Evolutionary conservation across 2,329 filamentous ascomycete species (phyloP), one percentile per base, ranked within the genome.

Genomic region (Penicillium corylophilum): DNA sequence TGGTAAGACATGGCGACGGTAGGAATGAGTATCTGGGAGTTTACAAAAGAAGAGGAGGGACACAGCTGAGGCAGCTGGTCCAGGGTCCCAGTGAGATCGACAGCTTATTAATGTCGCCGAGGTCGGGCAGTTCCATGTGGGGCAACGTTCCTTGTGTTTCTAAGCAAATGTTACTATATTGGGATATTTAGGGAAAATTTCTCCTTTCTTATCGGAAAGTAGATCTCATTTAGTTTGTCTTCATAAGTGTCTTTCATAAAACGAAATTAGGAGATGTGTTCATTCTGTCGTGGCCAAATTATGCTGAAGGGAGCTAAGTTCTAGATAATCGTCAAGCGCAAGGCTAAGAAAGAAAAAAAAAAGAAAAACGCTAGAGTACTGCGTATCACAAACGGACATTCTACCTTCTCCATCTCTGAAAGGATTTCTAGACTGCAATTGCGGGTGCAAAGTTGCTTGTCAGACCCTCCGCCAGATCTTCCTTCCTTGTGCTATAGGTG

Each of bases 1-100:
- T 50, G 55, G 52, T 47, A 56, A n/a, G 51, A 23, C 57, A 63
- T 63, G 20, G 24, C 57, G 49, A 35, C 28, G 46, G 29, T 41
- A 13, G 35, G 3, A 13, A 38, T 20, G 16, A 36, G 6, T 16
- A 9, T 13, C 9, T 20, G 33, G 16, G 9, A 38, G 16, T 22
- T 9, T 38, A 18, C 4, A 38, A 38, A 5, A 4, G 4, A 13
- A 12, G 35, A 38, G 20, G 35, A 38, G 35, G 35, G 18, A n/a
- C 5, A 3, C 13, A 9, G 15, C 15, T 33, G 5, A 7, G 15
- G 15, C 15, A 31, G 9, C 15, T 31, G 29, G 15, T 16, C 3
- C 26, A 28, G 6, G n/a, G n/a, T 5, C 4, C 9, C 8, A 18
- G 35, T 12, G 35, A 10, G 24, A 41, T 40, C 26, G 24, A 26